phyloP scores from a whole-genome alignment of 2,329 filamentous ascomycete species.

The Rutstroemia sp. region DNA sequence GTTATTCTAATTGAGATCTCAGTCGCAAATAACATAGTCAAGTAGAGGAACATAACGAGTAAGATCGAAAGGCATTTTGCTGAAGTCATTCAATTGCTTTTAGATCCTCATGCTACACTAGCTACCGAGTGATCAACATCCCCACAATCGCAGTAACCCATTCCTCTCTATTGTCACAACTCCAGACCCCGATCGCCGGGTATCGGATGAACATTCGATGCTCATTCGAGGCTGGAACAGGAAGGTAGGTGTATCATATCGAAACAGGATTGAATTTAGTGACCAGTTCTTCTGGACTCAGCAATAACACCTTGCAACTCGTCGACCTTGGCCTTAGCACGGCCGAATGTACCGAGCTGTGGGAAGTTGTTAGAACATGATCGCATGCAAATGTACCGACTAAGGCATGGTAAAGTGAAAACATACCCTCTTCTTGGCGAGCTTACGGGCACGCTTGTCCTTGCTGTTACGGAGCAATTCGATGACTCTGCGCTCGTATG shows the following conservation, averaged over 20 bases:
- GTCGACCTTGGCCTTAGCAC: constrained; percentile 99
- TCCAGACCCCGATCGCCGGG: constrained; percentile 7
- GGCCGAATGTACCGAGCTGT: constrained; percentile 94
- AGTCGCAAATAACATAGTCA: background rate
- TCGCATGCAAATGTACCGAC: no score
- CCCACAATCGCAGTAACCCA: background rate
- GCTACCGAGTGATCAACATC: constrained; percentile 9
- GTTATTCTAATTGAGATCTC: background rate
- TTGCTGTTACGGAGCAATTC: constrained; percentile 98
- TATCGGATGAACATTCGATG: background rate
- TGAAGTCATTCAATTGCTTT: constrained; percentile 1
- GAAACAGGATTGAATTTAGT: constrained; percentile 42
- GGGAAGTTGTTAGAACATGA: constrained; percentile 6
- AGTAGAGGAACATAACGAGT: background rate
- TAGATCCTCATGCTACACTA: constrained; percentile 2
- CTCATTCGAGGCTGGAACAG: no score
- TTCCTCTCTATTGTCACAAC: constrained; percentile 21
- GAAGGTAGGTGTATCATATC: constrained; percentile 2
- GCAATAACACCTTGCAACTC: constrained; percentile 97
- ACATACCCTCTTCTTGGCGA: constrained; percentile 96
- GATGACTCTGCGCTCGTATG: constrained; percentile 97
- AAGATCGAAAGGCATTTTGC: background rate
- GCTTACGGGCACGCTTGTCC: constrained; percentile 98
- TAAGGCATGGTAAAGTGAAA: constrained; percentile 1
- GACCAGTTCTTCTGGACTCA: constrained; percentile 76